phyloP scores from a whole-genome alignment of 179 eudicot genomes.

The Beta lomatogona region DNA sequence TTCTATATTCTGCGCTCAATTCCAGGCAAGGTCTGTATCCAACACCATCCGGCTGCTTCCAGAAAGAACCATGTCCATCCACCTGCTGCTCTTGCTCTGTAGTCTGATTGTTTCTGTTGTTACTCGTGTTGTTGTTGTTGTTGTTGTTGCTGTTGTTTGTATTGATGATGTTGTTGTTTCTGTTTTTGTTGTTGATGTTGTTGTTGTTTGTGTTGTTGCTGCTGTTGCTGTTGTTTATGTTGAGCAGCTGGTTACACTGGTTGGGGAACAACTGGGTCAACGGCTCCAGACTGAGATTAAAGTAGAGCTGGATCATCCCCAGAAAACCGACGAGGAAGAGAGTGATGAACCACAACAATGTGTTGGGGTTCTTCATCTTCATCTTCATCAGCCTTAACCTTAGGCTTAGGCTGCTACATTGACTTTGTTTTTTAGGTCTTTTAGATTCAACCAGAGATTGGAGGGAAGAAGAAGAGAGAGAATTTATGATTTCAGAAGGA shows the following conservation, averaged over 20 bases:
- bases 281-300: constrained; percentile 49
- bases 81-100: too few species aligned
- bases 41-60: constrained; percentile 80
- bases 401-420: neutral
- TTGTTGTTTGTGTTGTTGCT: neutral
- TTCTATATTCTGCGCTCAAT: constrained; percentile 54
- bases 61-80: constrained; percentile 37
- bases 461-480: constrained; percentile 62
- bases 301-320: constrained; percentile 47
- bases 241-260: constrained; percentile 40
- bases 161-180: neutral
- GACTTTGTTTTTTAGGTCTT: neutral
- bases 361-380: constrained; percentile 35
- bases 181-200: neutral
- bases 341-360: constrained; percentile 48
- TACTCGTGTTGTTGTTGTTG: too few species aligned
- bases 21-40: constrained; percentile 74
- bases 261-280: constrained; percentile 39
- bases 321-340: constrained; percentile 50
- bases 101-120: too few species aligned
- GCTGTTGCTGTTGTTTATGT: too few species aligned
- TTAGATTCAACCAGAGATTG: constrained; percentile 53
- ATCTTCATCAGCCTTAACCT: neutral
- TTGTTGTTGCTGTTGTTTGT: too few species aligned
- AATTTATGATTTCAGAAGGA: constrained; percentile 68